Base-by-base conservation (phyloP, 352 stramenopile species). In the Globisporangium paroecandrum region DNA sequence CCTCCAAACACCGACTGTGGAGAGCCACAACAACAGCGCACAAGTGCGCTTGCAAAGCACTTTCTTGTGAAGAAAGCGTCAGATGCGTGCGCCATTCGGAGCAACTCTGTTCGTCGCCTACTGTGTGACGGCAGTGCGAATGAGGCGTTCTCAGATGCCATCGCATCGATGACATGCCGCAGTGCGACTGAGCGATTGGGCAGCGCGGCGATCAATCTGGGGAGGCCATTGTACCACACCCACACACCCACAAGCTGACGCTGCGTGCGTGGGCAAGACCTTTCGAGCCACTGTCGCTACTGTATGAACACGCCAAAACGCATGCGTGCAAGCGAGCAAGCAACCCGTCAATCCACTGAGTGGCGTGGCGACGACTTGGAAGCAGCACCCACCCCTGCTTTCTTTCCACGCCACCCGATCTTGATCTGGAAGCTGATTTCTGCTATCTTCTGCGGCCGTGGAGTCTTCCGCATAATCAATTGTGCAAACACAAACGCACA, bases 181-280 rank as follows among this genome's bases (percentile, higher is more conserved):
- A 7, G 25, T 64, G 7, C 8, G 41, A 56, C 5, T 27, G 12
- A 36, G n/a, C 41, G 29, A 65, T 57, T 58, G 27, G 25, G 1
- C 43, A 51, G 1, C 12, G 12, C 6, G 41, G 34, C 24, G 58
- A 24, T 10, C 13, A 22, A 49, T 36, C 36, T 18, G 10, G 13
- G 22, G 12, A 25, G 24, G 5, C 1, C 12, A 36, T 64, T 46
- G 10, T 20, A 3, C 25, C 15, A 65, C 60, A 58, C 46, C 10
- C 25, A n/a, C 2, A 58, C 60, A 57, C 43, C 9, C 43, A 27
- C 12, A 47, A 46, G 29, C 41, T 65, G 41, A 65, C 41, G 59
- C 18, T 29, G 41, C 59, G n/a, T 18, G 43, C 43, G 59, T 54
- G 25, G 36, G n/a, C 59, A 57, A 12, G 25, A 2, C 38, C 3